Conservation (phyloP, 179 eudicot species). For the Amaranthus tricolor region DNA sequence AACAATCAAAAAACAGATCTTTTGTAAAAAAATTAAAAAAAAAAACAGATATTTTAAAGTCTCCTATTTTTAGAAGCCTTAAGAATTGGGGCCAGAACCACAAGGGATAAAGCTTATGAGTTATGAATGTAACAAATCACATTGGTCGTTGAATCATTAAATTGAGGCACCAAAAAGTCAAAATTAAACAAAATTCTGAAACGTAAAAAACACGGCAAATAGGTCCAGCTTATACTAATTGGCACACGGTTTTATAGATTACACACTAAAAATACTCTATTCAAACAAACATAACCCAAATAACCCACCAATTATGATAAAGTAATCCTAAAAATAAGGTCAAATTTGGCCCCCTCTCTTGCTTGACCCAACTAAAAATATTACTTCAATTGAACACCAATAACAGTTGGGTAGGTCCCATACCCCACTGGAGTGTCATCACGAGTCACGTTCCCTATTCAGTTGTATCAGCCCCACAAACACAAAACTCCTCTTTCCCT, state of each 20-base stretch:
- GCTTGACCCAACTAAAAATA: conserved; percentile 2
- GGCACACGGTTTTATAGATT: conserved; percentile 30
- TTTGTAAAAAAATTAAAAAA: too few relatives aligned
- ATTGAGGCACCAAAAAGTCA: conserved; percentile 21
- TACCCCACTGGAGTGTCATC: conserved; percentile 26
- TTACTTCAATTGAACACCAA: too few relatives aligned
- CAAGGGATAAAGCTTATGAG: neutral
- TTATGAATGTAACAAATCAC: conserved; percentile 13
- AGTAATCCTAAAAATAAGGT: neutral
- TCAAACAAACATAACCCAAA: neutral
- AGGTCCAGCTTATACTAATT: conserved; percentile 25
- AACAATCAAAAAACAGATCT: too few relatives aligned
- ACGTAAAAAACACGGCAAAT: conserved; percentile 31
- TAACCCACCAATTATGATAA: neutral
- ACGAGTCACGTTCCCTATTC: conserved; percentile 31
- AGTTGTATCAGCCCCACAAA: conserved; percentile 18
- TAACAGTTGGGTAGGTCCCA: conserved; percentile 7
- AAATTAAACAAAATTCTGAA: neutral
- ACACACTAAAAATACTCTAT: neutral
- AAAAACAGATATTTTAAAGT: too few relatives aligned
- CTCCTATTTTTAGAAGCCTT: too few relatives aligned
- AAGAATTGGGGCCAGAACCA: too few relatives aligned
- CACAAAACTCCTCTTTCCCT: neutral
- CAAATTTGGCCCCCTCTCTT: neutral
- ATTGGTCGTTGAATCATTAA: conserved; percentile 3